Percentiles rank a stretch among this genome's conserved stretches.
phyloP scores from a whole-genome alignment of 2,329 filamentous ascomycete genomes.

The Botrytis deweyae region DNA sequence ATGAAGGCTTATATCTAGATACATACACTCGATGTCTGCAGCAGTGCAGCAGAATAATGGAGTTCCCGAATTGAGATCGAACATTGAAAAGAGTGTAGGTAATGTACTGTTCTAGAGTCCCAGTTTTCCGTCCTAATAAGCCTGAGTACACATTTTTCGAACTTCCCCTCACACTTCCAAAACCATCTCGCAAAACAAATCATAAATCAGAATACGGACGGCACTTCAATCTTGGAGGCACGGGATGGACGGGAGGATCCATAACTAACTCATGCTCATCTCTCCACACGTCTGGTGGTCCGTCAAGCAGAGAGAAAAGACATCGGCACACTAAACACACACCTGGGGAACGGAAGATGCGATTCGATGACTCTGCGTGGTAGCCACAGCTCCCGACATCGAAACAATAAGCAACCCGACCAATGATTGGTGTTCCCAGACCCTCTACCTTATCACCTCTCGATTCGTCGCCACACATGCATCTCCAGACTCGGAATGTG shows the following conservation, averaged over 20 bases:
- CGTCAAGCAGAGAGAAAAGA: not conserved
- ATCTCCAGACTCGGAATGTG: not conserved
- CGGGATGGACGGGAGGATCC: not conserved
- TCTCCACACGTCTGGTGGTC: not conserved
- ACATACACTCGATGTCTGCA: not conserved
- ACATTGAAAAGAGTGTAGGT: not conserved
- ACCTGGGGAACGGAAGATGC: not conserved
- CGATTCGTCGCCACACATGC: not conserved
- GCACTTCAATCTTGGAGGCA: not conserved
- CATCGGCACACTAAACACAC: not conserved
- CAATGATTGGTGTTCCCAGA: not conserved
- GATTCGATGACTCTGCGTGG: not conserved
- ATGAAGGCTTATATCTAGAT: not conserved
- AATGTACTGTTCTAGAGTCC: not conserved
- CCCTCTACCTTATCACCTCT: too few relatives aligned
- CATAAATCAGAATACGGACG: not conserved
- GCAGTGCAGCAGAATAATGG: not conserved
- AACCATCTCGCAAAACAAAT: not conserved
- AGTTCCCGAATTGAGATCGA: not conserved
- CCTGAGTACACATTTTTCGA: not conserved
- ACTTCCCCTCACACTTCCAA: not conserved
- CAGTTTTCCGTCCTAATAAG: not conserved
- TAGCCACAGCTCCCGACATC: not conserved
- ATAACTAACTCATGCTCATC: not conserved
- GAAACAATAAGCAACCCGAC: not conserved